These are phyloP conservation scores for Claviceps spartinae DNA, from an alignment of 2,329 filamentous ascomycete species.

Conservation along the genomic window DNA sequence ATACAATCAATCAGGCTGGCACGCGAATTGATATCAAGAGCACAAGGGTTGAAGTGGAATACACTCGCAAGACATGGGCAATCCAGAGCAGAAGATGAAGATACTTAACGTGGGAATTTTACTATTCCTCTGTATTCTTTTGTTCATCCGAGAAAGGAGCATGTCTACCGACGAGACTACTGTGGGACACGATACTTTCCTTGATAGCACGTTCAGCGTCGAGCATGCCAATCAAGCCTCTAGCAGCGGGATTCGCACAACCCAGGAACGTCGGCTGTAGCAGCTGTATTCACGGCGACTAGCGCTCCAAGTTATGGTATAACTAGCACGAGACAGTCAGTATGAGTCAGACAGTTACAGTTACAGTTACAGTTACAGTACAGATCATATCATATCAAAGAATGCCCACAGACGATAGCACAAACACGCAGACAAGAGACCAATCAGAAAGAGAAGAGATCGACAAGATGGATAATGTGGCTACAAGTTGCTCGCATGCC, in stretches of 20 bases:
- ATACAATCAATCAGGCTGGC: not conserved
- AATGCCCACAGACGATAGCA: slow-evolving; percentile 55
- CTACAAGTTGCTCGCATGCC: slow-evolving; percentile 3
- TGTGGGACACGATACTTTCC: slow-evolving; percentile 21
- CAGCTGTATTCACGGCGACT: slow-evolving; percentile 40
- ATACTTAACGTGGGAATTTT: not conserved
- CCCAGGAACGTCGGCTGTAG: slow-evolving; percentile 33
- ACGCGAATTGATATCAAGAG: not conserved
- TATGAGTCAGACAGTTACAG: slow-evolving; percentile 17
- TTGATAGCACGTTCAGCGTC: slow-evolving; percentile 34
- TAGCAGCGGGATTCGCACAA: slow-evolving; percentile 23
- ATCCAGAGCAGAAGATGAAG: not conserved
- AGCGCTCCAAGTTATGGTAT: slow-evolving; percentile 50
- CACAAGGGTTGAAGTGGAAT: not conserved
- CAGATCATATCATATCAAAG: slow-evolving; percentile 7
- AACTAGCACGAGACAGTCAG: slow-evolving; percentile 43
- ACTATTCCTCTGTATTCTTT: slow-evolving; percentile 3
- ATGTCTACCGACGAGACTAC: slow-evolving; percentile 17
- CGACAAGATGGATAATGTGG: slow-evolving; percentile 26
- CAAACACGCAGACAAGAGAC: slow-evolving; percentile 24
- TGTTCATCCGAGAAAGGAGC: slow-evolving; percentile 16
- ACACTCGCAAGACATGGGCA: not conserved
- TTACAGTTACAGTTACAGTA: slow-evolving; percentile 14
- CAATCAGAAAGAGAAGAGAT: slow-evolving; percentile 17
- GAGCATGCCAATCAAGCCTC: slow-evolving; percentile 7